These are phyloP conservation scores for Drechslerella dactyloides DNA, from an alignment of 2,329 filamentous ascomycete species.

Conservation along the genomic window DNA sequence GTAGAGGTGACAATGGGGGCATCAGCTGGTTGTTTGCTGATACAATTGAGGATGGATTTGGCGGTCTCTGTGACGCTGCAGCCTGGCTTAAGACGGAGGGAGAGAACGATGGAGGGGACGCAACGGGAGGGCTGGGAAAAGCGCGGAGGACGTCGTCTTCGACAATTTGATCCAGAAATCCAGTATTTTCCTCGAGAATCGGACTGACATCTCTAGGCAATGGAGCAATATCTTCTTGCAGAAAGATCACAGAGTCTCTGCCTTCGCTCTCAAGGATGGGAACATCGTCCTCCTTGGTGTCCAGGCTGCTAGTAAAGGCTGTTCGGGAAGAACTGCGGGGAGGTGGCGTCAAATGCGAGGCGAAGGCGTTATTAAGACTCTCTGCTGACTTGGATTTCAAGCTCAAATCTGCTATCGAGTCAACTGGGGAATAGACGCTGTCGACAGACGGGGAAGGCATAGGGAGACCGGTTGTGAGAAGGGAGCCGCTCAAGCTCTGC, in stretches of 20 bases:
- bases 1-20: constrained; percentile 35
- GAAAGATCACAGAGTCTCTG: constrained; percentile 39
- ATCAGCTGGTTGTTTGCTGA: constrained; percentile 34
- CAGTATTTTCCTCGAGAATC: constrained; percentile 32
- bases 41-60: constrained; percentile 8
- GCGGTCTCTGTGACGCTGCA: background rate
- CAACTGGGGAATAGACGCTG: constrained; percentile 44
- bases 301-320: constrained; percentile 24
- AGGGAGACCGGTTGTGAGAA: constrained; percentile 36
- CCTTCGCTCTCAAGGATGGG: constrained; percentile 45
- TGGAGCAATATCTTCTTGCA: constrained; percentile 25
- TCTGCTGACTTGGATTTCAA: constrained; percentile 41
- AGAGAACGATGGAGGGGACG: constrained; percentile 4
- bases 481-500: constrained; percentile 39
- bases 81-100: constrained; percentile 3
- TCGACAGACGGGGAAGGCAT: constrained; percentile 38
- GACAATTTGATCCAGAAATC: constrained; percentile 27
- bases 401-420: constrained; percentile 41
- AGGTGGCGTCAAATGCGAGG: constrained; percentile 39
- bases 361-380: constrained; percentile 30
- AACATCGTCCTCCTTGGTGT: constrained; percentile 22
- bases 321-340: constrained; percentile 43
- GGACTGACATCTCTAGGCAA: constrained; percentile 8
- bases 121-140: constrained; percentile 29
- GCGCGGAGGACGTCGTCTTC: constrained; percentile 40